Conservation (phyloP, 192 early-diverging fungal genomes). For the Geranomyces variabilis region DNA sequence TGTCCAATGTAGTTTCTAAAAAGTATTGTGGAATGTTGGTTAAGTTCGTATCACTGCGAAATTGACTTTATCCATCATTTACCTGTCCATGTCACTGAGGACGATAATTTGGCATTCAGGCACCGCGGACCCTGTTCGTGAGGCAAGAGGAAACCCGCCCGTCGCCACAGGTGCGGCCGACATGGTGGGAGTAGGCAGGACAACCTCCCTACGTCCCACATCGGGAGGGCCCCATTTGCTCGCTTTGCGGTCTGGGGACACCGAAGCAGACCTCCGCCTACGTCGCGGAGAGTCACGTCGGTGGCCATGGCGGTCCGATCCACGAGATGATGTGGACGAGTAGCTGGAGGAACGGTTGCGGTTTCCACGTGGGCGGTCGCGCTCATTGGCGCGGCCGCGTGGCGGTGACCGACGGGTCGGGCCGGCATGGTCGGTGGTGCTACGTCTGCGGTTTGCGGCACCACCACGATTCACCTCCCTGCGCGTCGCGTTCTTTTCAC, state of each 20-base stretch:
- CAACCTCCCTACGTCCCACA: background rate
- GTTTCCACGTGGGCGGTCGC: conserved; percentile 20
- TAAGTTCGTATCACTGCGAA: too few species aligned
- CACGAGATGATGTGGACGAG: background rate
- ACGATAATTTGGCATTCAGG: conserved; percentile 52
- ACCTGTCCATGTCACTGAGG: conserved; percentile 40
- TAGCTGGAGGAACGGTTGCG: conserved; percentile 24
- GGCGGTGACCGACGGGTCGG: conserved; percentile 1
- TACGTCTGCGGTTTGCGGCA: conserved; percentile 11
- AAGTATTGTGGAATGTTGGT: background rate
- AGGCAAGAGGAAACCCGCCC: conserved; percentile 42
- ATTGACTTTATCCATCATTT: too few species aligned
- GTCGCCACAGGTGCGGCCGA: conserved; percentile 14
- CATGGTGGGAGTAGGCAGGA: conserved; percentile 8
- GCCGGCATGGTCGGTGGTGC: conserved; percentile 14
- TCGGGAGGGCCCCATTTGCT: conserved; percentile 1
- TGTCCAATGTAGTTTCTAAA: background rate
- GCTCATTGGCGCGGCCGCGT: conserved; percentile 17
- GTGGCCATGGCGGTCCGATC: background rate
- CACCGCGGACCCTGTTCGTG: conserved; percentile 43
- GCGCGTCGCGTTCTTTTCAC: conserved; percentile 29
- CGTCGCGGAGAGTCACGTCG: conserved; percentile 4
- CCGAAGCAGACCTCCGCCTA: background rate
- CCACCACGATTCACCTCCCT: background rate
- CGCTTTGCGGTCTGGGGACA: conserved; percentile 22